Base-by-base conservation (phyloP, 2,329 filamentous ascomycete species). In the Xylariaceae sp. region DNA sequence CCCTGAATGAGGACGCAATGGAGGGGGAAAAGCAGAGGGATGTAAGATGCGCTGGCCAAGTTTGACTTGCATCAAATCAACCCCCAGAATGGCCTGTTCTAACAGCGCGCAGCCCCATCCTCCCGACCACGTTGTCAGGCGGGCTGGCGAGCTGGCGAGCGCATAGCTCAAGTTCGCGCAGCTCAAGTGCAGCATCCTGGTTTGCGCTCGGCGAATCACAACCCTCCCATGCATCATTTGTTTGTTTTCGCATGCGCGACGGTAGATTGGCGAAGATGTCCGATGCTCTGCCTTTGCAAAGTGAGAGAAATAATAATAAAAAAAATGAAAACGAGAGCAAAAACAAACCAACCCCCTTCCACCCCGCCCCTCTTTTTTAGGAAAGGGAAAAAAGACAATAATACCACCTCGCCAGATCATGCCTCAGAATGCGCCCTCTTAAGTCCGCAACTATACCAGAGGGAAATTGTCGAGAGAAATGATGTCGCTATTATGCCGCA, bases 21-120 rank as follows among this genome's bases (percentile, higher is more conserved):
- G 23, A 35, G 30, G 37, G 54, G 42, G 54, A 56, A 53, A 54
- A 55, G 58, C 60, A 59, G 57, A 62, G 49, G 61, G 60, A 64
- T 63, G 59, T 66, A 62, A 66, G 68, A 70, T 71, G 69, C 68
- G 69, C 68, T 71, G 69, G 69, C 68, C 65, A 62, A 69, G 67
- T 67, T 70, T 67, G 64, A 66, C 67, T 64, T 67, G 66, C 65
- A 66, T 69, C 69, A 67, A 71, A 71, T 71, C 68, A 69, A 64
- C 65, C 66, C 64, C 68, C 61, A 62, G 63, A 54, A 63, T 64
- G 60, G 56, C 60, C 63, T 62, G 59, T 65, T 67, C 65, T 63
- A 61, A 66, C 63, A 67, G 62, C 60, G 57, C 65, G 53, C 42
- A 67, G 59, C 65, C 63, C 65, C 63, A 69, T 69, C 63, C 63